These are phyloP conservation scores for Didymella segeticola DNA, from an alignment of 2,329 filamentous ascomycete genomes.

Conservation along the genomic window DNA sequence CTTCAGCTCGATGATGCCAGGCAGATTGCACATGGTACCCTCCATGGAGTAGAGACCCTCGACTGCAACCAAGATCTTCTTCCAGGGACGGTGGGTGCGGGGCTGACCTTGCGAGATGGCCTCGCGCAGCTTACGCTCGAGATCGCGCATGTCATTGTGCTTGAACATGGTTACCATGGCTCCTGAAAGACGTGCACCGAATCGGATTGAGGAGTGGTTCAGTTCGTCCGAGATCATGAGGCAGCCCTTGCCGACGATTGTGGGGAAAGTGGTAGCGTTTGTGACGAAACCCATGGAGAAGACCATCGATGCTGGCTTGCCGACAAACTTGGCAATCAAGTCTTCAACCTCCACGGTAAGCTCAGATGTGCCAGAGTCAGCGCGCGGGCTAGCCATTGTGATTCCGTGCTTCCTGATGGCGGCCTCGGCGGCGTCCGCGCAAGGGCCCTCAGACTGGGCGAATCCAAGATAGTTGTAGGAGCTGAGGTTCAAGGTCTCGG, in stretches of 20 bases:
- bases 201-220: slow-evolving; percentile 96
- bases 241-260: slow-evolving; percentile 89
- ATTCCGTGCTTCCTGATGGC: slow-evolving; percentile 85
- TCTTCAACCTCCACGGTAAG: slow-evolving; percentile 88
- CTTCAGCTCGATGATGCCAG: slow-evolving; percentile 84
- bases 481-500: slow-evolving; percentile 97
- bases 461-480: slow-evolving; percentile 99
- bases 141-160: slow-evolving; percentile 91
- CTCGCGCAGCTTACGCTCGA: slow-evolving; percentile 87
- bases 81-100: slow-evolving; percentile 98
- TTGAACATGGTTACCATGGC: slow-evolving; percentile 96
- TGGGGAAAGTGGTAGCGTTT: slow-evolving; percentile 91
- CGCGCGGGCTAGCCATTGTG: slow-evolving; percentile 79
- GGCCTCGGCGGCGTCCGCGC: slow-evolving; percentile 90
- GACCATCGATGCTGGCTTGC: slow-evolving; percentile 92
- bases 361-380: slow-evolving; percentile 86
- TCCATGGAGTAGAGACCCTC: slow-evolving; percentile 99
- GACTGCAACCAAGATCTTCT: slow-evolving; percentile 96
- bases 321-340: slow-evolving; percentile 87
- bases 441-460: slow-evolving; percentile 95
- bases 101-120: slow-evolving; percentile 96
- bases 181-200: slow-evolving; percentile 90
- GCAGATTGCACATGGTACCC: slow-evolving; percentile 98
- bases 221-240: slow-evolving; percentile 96
- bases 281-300: slow-evolving; percentile 99